Evolutionary conservation across 1,284 basidiomycete genomes (phyloP), one percentile per base, ranked within the genome.

Genomic region (Exobasidium cylindrosporum): DNA sequence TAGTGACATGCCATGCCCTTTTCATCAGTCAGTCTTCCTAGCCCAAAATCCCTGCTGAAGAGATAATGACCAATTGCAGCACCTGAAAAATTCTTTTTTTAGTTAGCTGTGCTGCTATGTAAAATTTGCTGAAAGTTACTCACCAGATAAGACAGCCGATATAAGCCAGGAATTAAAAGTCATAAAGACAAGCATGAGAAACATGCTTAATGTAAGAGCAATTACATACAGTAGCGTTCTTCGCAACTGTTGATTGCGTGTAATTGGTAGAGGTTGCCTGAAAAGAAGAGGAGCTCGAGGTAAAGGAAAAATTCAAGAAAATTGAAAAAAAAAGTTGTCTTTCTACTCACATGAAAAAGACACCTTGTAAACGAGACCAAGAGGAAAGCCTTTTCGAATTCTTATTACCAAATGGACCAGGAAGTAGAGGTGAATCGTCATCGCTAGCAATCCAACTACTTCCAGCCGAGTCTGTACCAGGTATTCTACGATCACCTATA

Each of bases 111-210:
- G 17, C 14, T 29, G 49, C 17, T 17, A 52, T 13, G 24, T 24
- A 28, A 11, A 11, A 52, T 10, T 17, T 17, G 11, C 49, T 14
- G 49, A 40, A 40, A 23, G 21, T 13, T n/a, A 28, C 53, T 54
- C 30, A 40, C 53, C 40, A 2, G 28, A 23, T 14, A 57, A 30
- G 17, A 57, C 56, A 21, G 44, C 4, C n/a, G 32, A 4, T 1
- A 59, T 50, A 17, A 55, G 59, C 47, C 50, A 61, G 40, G 44
- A 40, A 50, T 61, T 61, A 40, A 55, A 61, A n/a, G 59, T 61
- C 59, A 61, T 61, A 1, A 61, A 46, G 43, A 61, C 59, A 26
- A 61, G 52, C 59, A 61, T 61, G 35, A 61, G 59, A 46, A 61
- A 61, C 21, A 54, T 54, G n/a, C 59, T 54, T 3, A 54, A 35